Conservation (phyloP, 768 basidiomycete genomes). For the Rhodotorula diobovata region DNA sequence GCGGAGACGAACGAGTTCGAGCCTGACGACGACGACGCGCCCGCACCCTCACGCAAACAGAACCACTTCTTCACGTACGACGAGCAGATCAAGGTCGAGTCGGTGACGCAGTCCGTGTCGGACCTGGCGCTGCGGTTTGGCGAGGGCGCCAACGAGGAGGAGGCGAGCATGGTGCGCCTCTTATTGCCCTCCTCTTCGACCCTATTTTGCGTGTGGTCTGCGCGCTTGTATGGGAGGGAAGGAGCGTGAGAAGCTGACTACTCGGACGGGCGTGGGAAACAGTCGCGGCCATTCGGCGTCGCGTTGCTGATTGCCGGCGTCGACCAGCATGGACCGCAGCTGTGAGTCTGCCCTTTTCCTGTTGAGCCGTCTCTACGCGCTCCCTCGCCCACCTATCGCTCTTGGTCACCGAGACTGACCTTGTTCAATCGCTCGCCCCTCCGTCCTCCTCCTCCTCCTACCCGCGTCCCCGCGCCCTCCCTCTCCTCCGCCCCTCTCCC, state of each 20-base stretch:
- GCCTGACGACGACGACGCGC: no score
- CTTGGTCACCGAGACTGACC: background rate
- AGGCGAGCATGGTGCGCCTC: slow-evolving; percentile 90
- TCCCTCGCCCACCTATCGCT: background rate
- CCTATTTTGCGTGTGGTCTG: background rate
- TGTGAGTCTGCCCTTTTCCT: slow-evolving; percentile 73
- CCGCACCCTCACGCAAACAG: slow-evolving; percentile 45
- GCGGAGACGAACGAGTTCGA: no score
- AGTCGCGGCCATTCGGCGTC: slow-evolving; percentile 95
- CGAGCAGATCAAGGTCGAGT: slow-evolving; percentile 94
- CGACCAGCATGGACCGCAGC: slow-evolving; percentile 89
- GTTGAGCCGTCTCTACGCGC: no score
- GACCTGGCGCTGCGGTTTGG: slow-evolving; percentile 95
- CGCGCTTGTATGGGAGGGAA: background rate
- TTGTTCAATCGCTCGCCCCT: no score
- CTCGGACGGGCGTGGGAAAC: background rate
- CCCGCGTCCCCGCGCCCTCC: no score
- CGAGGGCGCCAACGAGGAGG: slow-evolving; percentile 97
- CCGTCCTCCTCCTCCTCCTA: no score
- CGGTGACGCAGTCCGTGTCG: slow-evolving; percentile 94
- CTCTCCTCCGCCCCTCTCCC: no score
- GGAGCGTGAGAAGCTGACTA: no score
- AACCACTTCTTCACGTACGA: slow-evolving; percentile 96
- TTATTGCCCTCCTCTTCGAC: background rate
- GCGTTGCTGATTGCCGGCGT: slow-evolving; percentile 95